Evolutionary conservation across 2,329 filamentous ascomycete genomes (phyloP).

Genomic region (Trichophyton schoenleinii): DNA sequence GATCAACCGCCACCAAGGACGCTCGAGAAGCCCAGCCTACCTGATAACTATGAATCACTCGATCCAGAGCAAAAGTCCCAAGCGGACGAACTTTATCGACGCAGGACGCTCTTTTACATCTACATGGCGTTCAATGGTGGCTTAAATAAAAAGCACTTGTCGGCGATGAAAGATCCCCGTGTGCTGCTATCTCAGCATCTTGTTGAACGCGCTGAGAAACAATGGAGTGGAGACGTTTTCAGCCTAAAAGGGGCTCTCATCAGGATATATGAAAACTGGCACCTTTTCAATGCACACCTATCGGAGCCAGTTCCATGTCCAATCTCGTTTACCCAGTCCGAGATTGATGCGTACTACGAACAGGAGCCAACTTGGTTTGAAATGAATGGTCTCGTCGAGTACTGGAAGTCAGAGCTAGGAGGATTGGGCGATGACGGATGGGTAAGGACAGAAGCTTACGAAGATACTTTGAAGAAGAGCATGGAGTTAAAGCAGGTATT

Average conservation of each 20-base stretch:
- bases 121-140: constrained; percentile 10
- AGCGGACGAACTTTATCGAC: constrained; percentile 11
- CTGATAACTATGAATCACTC: constrained; percentile 7
- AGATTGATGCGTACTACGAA: constrained; percentile 5
- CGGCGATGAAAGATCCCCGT: constrained; percentile 6
- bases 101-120: constrained; percentile 8
- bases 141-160: constrained; percentile 9
- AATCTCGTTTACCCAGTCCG: constrained; percentile 7
- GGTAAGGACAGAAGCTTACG: constrained; percentile 10
- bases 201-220: constrained; percentile 7
- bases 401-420: constrained; percentile 9
- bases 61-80: constrained; percentile 6
- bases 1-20: constrained; percentile 3
- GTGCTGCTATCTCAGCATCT: constrained; percentile 7
- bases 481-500: constrained; percentile 9
- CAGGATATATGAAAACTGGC: constrained; percentile 10
- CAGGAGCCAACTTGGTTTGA: constrained; percentile 11
- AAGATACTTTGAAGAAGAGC: constrained; percentile 3
- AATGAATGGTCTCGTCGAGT: constrained; percentile 7
- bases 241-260: constrained; percentile 9
- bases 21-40: constrained; percentile 6
- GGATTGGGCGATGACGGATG: constrained; percentile 12
- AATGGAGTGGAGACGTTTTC: constrained; percentile 9
- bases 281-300: constrained; percentile 4
- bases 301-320: constrained; percentile 5